Base-by-base conservation (phyloP, 2,329 filamentous ascomycete species). In the Alternaria sp. region DNA sequence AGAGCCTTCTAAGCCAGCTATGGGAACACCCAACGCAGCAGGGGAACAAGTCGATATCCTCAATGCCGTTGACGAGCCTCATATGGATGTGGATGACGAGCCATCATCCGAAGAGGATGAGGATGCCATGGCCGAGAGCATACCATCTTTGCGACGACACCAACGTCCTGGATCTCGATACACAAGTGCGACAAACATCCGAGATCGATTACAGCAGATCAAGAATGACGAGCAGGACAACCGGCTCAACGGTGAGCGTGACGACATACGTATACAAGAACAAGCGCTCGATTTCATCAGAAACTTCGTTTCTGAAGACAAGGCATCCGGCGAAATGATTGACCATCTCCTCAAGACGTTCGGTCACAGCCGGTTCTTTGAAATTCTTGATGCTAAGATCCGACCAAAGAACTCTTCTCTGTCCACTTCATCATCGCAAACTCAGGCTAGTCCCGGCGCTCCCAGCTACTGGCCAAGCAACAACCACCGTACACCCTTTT, bases 201-300 rank as follows among this genome's bases (percentile, higher is more conserved):
- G 72, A 42, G 73, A 80, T 21, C 74, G 80, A 2, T 75, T 82
- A 13, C 78, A 78, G 31, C 77, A 79, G 5, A 80, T 82, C 26
- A 72, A 88, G 57, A 88, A 91, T 51, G 82, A 85, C 13, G 91
- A 95, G 71, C 80, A 88, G 44, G 89, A 90, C 61, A 85, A 88
- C 23, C 82, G 84, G 24, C 84, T 88, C 29, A 88, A 88, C 71
- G 87, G 89, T 17, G 86, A 89, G 51, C 88, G 88, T 65, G 90
- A 97, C 65, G 91, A 96, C 65, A 83, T 93, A 36, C 88, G 89
- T 2, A 90, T 97, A 28, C 94, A 98, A 78, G 92, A 97, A 73
- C 93, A 98, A 77, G 91, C 90, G 0, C 85, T 98, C 17, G 90
- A 96, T 68, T 90, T 98, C 67, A 87, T 99, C 62, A 86, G 94